phyloP scores from a whole-genome alignment of 225 moss, liverwort and hornwort genomes.

The Thuidium tamariscinum region DNA sequence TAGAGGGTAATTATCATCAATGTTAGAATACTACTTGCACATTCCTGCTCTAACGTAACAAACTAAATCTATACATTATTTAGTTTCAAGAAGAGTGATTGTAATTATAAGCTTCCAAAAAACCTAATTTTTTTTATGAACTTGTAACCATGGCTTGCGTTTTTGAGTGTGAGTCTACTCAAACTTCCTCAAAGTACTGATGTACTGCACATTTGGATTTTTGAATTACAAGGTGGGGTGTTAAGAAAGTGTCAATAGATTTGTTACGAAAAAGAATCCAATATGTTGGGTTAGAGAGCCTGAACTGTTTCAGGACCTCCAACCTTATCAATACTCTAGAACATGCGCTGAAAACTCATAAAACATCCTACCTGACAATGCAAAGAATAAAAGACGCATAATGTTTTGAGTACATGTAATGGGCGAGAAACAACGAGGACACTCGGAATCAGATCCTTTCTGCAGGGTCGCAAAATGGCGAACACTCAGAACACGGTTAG shows the following conservation, averaged over 20 bases:
- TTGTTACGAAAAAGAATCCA: no score
- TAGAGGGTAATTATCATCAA: no score
- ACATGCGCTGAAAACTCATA: neutral
- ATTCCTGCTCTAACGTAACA: accelerated
- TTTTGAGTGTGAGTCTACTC: neutral
- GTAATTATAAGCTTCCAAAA: neutral
- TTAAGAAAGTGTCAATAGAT: no score
- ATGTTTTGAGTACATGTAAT: neutral
- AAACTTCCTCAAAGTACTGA: neutral
- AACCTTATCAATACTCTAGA: neutral
- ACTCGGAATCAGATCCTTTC: neutral
- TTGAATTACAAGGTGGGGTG: neutral
- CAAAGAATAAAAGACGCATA: neutral
- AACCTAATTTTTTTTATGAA: neutral
- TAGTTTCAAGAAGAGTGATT: neutral
- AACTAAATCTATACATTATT: no score
- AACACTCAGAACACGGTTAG: neutral
- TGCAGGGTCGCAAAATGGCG: neutral
- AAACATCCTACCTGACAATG: neutral
- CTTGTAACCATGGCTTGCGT: neutral
- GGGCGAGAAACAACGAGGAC: neutral
- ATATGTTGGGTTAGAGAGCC: no score
- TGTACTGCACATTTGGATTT: no score
- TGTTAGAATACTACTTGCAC: neutral
- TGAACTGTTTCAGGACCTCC: neutral